Evolutionary conservation across 306 rosid genomes (phyloP), one percentile per base, ranked within the genome.

Genomic region (Ormosia semicastrata): DNA sequence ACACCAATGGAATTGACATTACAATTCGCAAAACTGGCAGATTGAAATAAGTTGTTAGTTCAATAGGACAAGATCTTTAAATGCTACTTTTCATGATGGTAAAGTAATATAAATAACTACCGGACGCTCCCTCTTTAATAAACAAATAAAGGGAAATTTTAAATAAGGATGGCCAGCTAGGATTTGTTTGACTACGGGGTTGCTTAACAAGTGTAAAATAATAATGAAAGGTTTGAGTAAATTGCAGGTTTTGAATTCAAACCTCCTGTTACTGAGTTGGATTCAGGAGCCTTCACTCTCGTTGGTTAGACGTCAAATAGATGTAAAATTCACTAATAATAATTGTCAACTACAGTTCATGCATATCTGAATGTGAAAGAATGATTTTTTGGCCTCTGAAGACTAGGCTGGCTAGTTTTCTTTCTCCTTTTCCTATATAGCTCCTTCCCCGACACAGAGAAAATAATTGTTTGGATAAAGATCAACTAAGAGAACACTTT

Each of bases 201-300:
- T 72, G 73, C 84, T 63, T 71, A 53, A 49, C 56, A 71, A 29
- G 79, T 72, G 84, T 63, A 3, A 49, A 81, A 71, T 72, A 72
- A 81, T 82, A 14, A 75, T 82, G 57, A 75, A 66, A 65, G 34
- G 52, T 81, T 81, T 13, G 81, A 81, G 76, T 66, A 66, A 56
- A 33, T 66, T 74, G 70, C 39, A 80, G 64, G 78, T 68, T 79
- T 71, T 71, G 47, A 63, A 71, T 80, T 69, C 40, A 69, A 69
- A 15, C 15, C 57, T 53, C 34, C 46, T 44, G 62, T 33, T 58
- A 69, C 43, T 33, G 33, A 68, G 67, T 15, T 11, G 5, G 6
- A 59, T 44, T 75, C 71, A 75, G 33, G 2, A 33, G 34, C 60
- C 57, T 75, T 78, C 82, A 12, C 11, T 15, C 32, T 18, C 4